Conservation (phyloP, 2,329 filamentous ascomycete genomes). For the Cordyceps farinosa region DNA sequence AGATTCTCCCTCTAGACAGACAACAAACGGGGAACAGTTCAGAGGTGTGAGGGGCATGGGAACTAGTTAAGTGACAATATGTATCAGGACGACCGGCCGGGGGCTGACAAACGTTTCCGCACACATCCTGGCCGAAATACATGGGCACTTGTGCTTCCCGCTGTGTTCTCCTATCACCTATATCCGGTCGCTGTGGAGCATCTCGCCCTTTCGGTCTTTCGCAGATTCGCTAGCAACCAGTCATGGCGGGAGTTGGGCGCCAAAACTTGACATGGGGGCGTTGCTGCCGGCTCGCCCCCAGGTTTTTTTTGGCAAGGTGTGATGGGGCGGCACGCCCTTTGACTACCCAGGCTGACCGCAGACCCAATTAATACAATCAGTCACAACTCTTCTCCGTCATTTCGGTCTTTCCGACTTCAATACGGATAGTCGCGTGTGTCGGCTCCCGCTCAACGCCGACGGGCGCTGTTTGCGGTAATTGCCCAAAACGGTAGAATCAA, state of each 20-base stretch:
- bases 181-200: conserved; percentile 12
- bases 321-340: too few species aligned
- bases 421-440: too few species aligned
- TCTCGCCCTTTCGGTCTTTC: conserved; percentile 13
- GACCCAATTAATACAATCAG: too few species aligned
- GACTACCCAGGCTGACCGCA: too few species aligned
- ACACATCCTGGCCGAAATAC: background rate
- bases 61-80: conserved; percentile 8
- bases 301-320: background rate
- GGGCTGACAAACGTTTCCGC: conserved; percentile 8
- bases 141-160: background rate
- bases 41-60: background rate
- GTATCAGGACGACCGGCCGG: background rate
- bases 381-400: too few species aligned
- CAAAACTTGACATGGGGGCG: background rate
- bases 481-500: background rate
- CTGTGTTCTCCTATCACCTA: background rate
- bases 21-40: background rate
- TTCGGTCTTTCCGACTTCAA: too few species aligned
- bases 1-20: background rate
- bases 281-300: background rate
- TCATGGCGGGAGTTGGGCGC: background rate
- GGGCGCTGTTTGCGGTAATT: background rate
- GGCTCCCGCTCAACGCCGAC: too few species aligned
- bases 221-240: conserved; percentile 1